These are phyloP conservation scores for Mycena floridula DNA, from an alignment of 768 basidiomycete species.

Conservation along the genomic window DNA sequence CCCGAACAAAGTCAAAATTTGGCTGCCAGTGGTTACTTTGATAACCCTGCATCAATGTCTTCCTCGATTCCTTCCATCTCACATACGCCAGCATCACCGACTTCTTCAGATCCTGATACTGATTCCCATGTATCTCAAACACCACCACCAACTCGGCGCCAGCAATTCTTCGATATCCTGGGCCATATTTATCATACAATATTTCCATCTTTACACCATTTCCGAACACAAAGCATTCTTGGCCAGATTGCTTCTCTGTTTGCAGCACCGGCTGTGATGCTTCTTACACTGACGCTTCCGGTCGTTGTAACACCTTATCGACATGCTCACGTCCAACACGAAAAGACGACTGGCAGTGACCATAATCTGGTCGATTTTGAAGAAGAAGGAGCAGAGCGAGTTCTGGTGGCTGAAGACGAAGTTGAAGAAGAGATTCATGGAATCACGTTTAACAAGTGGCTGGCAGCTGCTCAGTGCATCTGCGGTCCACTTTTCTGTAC, in stretches of 20 bases:
- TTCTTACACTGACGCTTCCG: slow-evolving; percentile 83
- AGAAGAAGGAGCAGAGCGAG: slow-evolving; percentile 66
- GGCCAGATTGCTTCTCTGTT: slow-evolving; percentile 72
- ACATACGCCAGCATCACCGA: slow-evolving; percentile 49
- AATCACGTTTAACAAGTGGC: slow-evolving; percentile 68
- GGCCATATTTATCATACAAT: slow-evolving; percentile 51
- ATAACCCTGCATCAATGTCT: slow-evolving; percentile 8
- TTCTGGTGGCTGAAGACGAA: slow-evolving; percentile 69
- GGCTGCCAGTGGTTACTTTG: slow-evolving; percentile 13
- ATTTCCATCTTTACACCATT: slow-evolving; percentile 80
- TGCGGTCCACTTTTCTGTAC: slow-evolving; percentile 78
- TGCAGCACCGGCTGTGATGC: slow-evolving; percentile 82
- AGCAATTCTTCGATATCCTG: slow-evolving; percentile 31
- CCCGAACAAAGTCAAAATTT: slow-evolving; percentile 7
- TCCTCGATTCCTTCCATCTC: slow-evolving; percentile 48
- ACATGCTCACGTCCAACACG: slow-evolving; percentile 21
- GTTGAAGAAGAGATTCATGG: slow-evolving; percentile 65
- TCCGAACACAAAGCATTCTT: slow-evolving; percentile 60
- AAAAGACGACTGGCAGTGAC: slow-evolving; percentile 35
- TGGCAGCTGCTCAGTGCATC: slow-evolving; percentile 79
- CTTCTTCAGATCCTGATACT: slow-evolving; percentile 29
- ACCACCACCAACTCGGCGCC: slow-evolving; percentile 32
- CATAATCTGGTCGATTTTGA: slow-evolving; percentile 61
- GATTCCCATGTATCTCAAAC: slow-evolving; percentile 43
- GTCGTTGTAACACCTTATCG: slow-evolving; percentile 71